phyloP scores from a whole-genome alignment of 2,329 filamentous ascomycete species.

The Phyllosticta citribraziliensis region DNA sequence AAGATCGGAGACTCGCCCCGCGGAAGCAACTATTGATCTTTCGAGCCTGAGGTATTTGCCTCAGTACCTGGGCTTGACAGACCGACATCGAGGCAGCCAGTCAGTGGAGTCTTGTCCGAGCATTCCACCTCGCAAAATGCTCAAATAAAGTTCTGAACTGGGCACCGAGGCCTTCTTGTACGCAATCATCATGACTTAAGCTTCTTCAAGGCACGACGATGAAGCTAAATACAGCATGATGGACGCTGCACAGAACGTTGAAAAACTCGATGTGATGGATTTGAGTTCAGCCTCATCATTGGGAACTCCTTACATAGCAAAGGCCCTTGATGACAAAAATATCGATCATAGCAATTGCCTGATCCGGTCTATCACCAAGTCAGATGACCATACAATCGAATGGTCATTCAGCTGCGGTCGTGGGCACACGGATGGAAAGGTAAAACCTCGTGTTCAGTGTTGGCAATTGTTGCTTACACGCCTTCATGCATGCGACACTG shows the following conservation, averaged over 20 bases:
- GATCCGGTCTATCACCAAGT: no score
- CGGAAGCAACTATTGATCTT: background rate
- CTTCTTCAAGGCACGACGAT: background rate
- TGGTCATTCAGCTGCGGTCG: no score
- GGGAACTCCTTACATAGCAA: no score
- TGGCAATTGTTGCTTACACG: no score
- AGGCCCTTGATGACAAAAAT: no score
- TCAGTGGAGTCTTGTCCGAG: background rate
- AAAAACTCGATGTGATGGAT: background rate
- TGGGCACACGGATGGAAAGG: no score
- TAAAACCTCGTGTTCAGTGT: no score
- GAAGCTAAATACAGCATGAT: background rate
- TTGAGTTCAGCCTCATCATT: background rate
- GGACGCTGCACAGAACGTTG: background rate
- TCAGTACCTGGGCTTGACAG: background rate
- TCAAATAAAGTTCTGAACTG: background rate
- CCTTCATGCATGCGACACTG: no score
- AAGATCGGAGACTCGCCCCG: background rate
- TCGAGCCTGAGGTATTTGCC: background rate
- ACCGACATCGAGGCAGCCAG: background rate
- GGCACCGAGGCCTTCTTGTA: background rate
- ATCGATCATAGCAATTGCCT: no score
- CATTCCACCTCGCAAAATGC: background rate
- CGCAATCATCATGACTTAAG: background rate
- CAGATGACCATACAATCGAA: no score